Base-by-base conservation (phyloP, 2,329 filamentous ascomycete genomes). In the Fusarium setosum region DNA sequence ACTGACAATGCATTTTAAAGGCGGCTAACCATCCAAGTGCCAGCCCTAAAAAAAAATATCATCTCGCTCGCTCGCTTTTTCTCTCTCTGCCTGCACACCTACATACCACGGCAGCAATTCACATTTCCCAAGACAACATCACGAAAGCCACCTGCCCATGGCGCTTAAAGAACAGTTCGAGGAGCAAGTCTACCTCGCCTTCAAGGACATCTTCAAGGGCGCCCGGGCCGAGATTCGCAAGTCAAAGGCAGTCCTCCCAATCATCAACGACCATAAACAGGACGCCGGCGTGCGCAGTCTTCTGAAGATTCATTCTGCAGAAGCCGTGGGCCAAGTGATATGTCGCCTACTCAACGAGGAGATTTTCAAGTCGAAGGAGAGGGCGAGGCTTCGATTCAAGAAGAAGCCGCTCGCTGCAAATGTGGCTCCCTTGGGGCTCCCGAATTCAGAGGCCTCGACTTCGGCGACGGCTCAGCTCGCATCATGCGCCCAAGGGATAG, bases 181-280 rank as follows among this genome's bases (percentile, higher is more conserved):
- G 20, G 4, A 53, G 4, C 5, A 53, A 26, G 21, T 53, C 6
- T 57, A 57, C 26, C 47, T 52, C 31, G 48, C 55, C 0, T 50
- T 21, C 10, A 52, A 53, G 1, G 20, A 15, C 17, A 58, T 53
- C 18, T 21, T 58, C 15, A n/a, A 4, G 2, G 55, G 55, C 9
- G 4, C 3, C 2, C 4, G 34, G 1, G 32, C 38, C 18, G 0
- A 8, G 0, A 2, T 21, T 4, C 47, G 55, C 18, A 24, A 1
- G 8, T 1, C 15, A 10, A 45, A 34, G 13, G 2, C 1, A 1
- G n/a, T 45, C 2, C 5, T 18, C 1, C 18, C 11, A 7, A 35
- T 57, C 15, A 8, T 53, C 17, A 18, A 11, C 8, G 4, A 18
- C 10, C 6, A 51, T 26, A 20, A 12, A 4, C 5, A 7, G 1